phyloP scores from a whole-genome alignment of 2,329 filamentous ascomycete species.

The Fusarium sp. region DNA sequence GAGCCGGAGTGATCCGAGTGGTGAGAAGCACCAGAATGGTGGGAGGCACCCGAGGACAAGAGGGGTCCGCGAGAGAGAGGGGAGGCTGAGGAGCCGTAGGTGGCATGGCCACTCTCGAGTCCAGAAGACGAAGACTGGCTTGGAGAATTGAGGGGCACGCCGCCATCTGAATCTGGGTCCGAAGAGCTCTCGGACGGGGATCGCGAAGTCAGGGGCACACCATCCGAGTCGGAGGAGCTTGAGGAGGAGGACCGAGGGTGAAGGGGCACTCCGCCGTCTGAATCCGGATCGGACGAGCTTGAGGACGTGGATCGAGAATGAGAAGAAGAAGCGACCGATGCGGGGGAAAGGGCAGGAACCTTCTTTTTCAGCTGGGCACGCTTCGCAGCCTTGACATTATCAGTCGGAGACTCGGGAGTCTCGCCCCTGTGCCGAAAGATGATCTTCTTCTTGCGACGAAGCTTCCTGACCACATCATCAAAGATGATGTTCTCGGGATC shows the following conservation, averaged over 20 bases:
- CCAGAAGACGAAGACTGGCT: neutral
- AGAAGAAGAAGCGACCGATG: neutral
- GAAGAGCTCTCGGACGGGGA: neutral
- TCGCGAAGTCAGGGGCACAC: neutral
- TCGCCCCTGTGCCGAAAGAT: neutral
- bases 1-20: neutral
- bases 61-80: neutral
- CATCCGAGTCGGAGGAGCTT: neutral
- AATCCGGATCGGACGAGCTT: neutral
- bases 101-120: neutral
- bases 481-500: slow-evolving; percentile 32
- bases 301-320: neutral
- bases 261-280: neutral
- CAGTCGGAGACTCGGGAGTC: neutral
- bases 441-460: slow-evolving; percentile 2
- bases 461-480: slow-evolving; percentile 21
- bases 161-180: neutral
- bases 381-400: neutral
- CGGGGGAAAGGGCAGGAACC: neutral
- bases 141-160: neutral
- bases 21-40: neutral
- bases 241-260: neutral
- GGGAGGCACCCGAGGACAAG: neutral
- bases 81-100: neutral
- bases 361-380: neutral